A percentile compares a stretch with the other conserved stretches of the same genome.
Evolutionary conservation across 202 grass and related monocot species (phyloP).

Genomic region (Eragrostis tef): DNA sequence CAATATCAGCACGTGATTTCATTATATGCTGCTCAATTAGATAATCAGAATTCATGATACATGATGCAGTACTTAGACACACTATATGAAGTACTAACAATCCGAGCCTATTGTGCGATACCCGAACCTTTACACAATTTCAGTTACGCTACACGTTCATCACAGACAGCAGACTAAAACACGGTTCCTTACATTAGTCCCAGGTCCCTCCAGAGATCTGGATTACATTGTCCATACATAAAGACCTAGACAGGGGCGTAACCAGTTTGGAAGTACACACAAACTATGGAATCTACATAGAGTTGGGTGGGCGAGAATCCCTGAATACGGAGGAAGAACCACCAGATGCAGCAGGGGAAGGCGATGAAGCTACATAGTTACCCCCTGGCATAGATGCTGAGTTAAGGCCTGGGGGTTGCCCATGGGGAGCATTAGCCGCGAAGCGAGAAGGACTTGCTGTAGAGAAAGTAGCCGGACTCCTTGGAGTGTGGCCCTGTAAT

Average conservation of each 20-base stretch:
- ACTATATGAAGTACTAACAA: not conserved
- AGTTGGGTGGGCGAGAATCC: conserved; percentile 60
- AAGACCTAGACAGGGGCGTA: not conserved
- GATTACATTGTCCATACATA: not conserved
- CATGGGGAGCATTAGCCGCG: conserved; percentile 55
- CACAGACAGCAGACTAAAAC: not conserved
- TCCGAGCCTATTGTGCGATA: not conserved
- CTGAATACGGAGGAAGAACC: conserved; percentile 69
- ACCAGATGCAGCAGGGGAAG: conserved; percentile 79
- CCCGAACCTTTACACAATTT: not conserved
- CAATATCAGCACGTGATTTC: not conserved
- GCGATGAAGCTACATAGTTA: conserved; percentile 69
- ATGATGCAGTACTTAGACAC: not conserved
- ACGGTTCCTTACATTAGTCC: not conserved
- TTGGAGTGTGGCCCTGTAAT: conserved; percentile 57
- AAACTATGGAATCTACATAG: conserved; percentile 33
- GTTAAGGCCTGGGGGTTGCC: conserved; percentile 48
- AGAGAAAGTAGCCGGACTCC: conserved; percentile 53
- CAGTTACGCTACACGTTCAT: not conserved
- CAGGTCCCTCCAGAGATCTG: not conserved
- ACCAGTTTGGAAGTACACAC: conserved; percentile 3
- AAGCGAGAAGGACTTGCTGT: conserved; percentile 69
- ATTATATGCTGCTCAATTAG: not conserved
- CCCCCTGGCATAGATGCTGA: conserved; percentile 53
- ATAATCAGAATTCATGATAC: not conserved